Conservation (phyloP, 495 filamentous ascomycete genomes). For the Darksidea phi region DNA sequence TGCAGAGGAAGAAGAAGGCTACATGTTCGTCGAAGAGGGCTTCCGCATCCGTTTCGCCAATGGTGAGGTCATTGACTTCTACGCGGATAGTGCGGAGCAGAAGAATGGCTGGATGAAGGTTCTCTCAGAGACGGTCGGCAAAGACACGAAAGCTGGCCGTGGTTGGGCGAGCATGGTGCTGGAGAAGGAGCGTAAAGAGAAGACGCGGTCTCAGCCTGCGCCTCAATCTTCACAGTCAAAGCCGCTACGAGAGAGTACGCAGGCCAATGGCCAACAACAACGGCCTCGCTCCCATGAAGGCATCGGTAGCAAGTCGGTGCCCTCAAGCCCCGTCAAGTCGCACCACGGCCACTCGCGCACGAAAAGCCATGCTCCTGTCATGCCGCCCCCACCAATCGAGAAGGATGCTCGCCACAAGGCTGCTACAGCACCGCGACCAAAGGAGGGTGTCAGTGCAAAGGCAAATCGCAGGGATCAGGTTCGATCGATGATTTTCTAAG, state of each 20-base stretch:
- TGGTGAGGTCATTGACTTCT: slow-evolving; percentile 97
- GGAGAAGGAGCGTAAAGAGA: slow-evolving; percentile 44
- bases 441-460: neutral
- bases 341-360: slow-evolving; percentile 17
- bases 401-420: slow-evolving; percentile 24
- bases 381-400: slow-evolving; percentile 30
- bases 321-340: slow-evolving; percentile 35
- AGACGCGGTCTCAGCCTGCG: slow-evolving; percentile 7
- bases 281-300: slow-evolving; percentile 29
- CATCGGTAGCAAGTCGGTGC: slow-evolving; percentile 22
- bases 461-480: slow-evolving; percentile 30
- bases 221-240: slow-evolving; percentile 36
- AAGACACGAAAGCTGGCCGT: slow-evolving; percentile 50
- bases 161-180: slow-evolving; percentile 88
- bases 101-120: slow-evolving; percentile 96
- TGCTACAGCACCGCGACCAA: neutral
- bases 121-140: slow-evolving; percentile 79
- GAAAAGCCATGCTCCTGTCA: slow-evolving; percentile 12
- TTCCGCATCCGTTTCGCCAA: slow-evolving; percentile 98
- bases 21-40: slow-evolving; percentile 99
- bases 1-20: slow-evolving; percentile 97
- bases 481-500: slow-evolving; percentile 38
- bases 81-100: slow-evolving; percentile 78
- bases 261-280: slow-evolving; percentile 6
- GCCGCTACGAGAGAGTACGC: slow-evolving; percentile 19